phyloP scores from a whole-genome alignment of 2,329 filamentous ascomycete genomes.

The Colletotrichum tofieldiae region DNA sequence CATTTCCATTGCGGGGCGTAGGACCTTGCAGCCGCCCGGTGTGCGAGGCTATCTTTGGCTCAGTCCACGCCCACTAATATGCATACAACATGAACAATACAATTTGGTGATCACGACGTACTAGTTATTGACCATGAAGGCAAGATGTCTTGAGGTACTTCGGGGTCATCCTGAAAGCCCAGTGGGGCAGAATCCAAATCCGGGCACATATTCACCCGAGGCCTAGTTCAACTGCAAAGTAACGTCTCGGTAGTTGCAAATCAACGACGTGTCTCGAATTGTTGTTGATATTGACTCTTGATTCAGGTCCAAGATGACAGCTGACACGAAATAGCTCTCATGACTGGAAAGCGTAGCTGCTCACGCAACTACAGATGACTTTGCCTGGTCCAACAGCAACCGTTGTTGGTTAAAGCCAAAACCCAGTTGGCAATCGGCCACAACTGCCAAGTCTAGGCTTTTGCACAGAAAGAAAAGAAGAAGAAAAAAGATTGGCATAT shows the following conservation, averaged over 20 bases:
- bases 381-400: not conserved
- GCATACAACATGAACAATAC: not conserved
- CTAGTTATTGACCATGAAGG: too few species aligned
- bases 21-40: not conserved
- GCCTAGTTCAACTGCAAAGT: not conserved
- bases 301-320: not conserved
- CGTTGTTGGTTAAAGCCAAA: not conserved
- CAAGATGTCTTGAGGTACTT: not conserved
- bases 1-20: not conserved
- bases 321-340: not conserved
- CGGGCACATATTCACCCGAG: not conserved
- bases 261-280: not conserved
- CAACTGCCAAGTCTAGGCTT: not conserved
- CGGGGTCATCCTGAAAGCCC: not conserved
- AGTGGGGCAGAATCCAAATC: too few species aligned
- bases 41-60: not conserved
- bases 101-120: not conserved
- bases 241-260: not conserved
- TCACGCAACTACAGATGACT: not conserved
- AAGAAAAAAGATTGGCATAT: not conserved
- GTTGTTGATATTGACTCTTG: too few species aligned
- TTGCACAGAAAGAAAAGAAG: not conserved
- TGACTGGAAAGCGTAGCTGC: not conserved
- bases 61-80: not conserved
- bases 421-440: not conserved